These are phyloP conservation scores for Aspergillus latus DNA, from an alignment of 2,329 filamentous ascomycete genomes.

Conservation along the genomic window DNA sequence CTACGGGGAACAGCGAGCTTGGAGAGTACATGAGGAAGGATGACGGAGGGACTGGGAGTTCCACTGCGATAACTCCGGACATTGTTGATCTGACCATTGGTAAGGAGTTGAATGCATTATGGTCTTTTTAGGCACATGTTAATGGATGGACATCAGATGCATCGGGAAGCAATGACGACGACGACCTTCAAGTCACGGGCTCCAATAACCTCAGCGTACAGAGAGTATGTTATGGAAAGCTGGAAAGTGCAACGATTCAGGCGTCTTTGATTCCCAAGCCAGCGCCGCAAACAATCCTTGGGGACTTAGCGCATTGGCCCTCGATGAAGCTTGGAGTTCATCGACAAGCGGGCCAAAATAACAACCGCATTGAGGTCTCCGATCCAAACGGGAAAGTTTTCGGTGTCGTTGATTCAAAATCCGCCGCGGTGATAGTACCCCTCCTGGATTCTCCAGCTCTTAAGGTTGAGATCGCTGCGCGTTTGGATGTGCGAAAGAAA, in stretches of 20 bases:
- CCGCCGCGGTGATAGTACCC: slow-evolving; percentile 66
- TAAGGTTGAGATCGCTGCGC: slow-evolving; percentile 69
- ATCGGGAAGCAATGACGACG: slow-evolving; percentile 32
- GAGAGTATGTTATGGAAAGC: slow-evolving; percentile 77
- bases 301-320: slow-evolving; percentile 60
- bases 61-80: slow-evolving; percentile 51
- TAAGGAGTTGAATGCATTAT: slow-evolving; percentile 18
- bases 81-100: slow-evolving; percentile 49
- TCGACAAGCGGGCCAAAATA: slow-evolving; percentile 56
- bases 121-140: slow-evolving; percentile 14
- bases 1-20: slow-evolving; percentile 56
- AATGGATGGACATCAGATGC: slow-evolving; percentile 23
- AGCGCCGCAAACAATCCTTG: slow-evolving; percentile 58
- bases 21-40: slow-evolving; percentile 68
- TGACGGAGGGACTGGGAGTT: slow-evolving; percentile 47
- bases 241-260: slow-evolving; percentile 66
- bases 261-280: slow-evolving; percentile 70
- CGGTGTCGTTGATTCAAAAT: slow-evolving; percentile 69
- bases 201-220: slow-evolving; percentile 62
- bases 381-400: slow-evolving; percentile 72
- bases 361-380: slow-evolving; percentile 64
- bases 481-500: slow-evolving; percentile 67
- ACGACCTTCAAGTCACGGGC: slow-evolving; percentile 46
- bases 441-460: slow-evolving; percentile 67
- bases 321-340: slow-evolving; percentile 71